These are phyloP conservation scores for Oryza brachyantha DNA, from an alignment of 176 grass and related monocot species.

Conservation along the genomic window DNA sequence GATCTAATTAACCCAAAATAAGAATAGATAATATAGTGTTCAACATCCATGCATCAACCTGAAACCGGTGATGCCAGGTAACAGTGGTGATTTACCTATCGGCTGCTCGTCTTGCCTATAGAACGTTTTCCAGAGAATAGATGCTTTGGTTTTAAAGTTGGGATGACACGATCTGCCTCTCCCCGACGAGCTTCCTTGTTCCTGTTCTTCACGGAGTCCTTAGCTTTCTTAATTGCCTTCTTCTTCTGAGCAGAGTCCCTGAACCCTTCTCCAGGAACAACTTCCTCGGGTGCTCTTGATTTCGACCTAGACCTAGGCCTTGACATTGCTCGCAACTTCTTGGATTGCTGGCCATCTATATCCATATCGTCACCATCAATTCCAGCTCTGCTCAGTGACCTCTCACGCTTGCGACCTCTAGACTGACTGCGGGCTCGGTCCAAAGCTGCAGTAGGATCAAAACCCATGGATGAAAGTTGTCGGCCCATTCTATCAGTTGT, in stretches of 20 bases:
- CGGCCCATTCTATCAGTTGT: slow-evolving; percentile 41
- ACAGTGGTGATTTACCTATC: slow-evolving; percentile 4
- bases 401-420: slow-evolving; percentile 68
- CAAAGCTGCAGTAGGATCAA: slow-evolving; percentile 51
- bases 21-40: no score
- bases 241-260: slow-evolving; percentile 61
- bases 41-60: slow-evolving; percentile 8
- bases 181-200: slow-evolving; percentile 77
- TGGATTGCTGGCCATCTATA: slow-evolving; percentile 49
- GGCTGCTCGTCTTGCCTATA: slow-evolving; percentile 59
- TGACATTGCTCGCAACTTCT: slow-evolving; percentile 36
- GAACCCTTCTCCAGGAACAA: slow-evolving; percentile 73
- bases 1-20: background rate
- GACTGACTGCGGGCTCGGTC: slow-evolving; percentile 39
- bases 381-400: slow-evolving; percentile 52
- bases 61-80: background rate
- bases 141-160: slow-evolving; percentile 85
- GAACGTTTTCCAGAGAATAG: slow-evolving; percentile 80
- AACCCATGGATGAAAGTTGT: slow-evolving; percentile 53
- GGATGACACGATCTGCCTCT: slow-evolving; percentile 81
- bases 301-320: slow-evolving; percentile 52
- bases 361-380: slow-evolving; percentile 54
- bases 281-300: slow-evolving; percentile 46
- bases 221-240: slow-evolving; percentile 58
- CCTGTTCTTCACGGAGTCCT: slow-evolving; percentile 48